A percentile compares a stretch with the other conserved stretches of the same genome.
Conservation (phyloP, 2,329 filamentous ascomycete genomes). For the Clarireedia homoeocarpa region DNA sequence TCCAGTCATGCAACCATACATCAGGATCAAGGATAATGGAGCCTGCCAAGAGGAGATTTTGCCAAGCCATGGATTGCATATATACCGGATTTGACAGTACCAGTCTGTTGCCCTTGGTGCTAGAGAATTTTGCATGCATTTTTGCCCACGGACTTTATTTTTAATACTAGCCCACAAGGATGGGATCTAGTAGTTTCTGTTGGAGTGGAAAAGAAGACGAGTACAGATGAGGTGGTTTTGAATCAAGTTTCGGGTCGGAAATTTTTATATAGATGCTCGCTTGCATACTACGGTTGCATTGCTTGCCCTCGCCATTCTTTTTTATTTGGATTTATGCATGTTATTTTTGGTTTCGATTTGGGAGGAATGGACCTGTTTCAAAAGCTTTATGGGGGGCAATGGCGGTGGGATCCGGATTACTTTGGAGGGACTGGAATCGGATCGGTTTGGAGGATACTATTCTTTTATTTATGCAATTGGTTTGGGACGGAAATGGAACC, state of each 20-base stretch:
- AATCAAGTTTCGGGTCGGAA: background rate
- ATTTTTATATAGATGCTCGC: background rate
- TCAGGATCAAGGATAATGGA: background rate
- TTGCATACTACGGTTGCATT: background rate
- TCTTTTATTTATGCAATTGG: background rate
- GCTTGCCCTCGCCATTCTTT: background rate
- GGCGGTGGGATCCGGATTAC: background rate
- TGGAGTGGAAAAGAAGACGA: background rate
- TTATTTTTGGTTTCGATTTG: background rate
- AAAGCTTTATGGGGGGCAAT: background rate
- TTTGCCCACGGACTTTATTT: background rate
- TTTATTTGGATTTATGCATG: background rate
- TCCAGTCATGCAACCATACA: conserved; percentile 8
- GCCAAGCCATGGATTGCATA: background rate
- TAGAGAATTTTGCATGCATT: background rate
- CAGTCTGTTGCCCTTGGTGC: background rate
- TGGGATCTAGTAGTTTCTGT: background rate
- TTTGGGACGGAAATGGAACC: background rate
- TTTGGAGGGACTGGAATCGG: background rate
- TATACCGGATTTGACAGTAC: background rate
- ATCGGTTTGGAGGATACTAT: background rate
- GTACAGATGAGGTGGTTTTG: background rate
- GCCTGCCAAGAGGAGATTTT: background rate
- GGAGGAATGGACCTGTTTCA: background rate
- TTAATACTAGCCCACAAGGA: background rate